Conservation (phyloP, 176 grass and related monocot genomes). For the Chloris gayana region DNA sequence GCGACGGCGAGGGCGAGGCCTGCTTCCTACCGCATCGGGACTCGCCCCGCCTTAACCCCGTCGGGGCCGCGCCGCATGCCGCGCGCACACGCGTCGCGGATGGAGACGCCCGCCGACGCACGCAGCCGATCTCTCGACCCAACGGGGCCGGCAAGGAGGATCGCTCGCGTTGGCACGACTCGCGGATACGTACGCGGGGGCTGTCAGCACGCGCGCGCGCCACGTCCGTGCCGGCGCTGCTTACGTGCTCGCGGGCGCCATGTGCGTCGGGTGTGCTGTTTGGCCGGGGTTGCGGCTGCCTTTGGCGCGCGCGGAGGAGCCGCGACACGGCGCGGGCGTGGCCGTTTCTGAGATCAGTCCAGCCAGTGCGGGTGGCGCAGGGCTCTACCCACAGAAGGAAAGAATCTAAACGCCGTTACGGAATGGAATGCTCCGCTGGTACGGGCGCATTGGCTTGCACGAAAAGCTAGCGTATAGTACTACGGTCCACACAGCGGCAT, state of each 20-base stretch:
- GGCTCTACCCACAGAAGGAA: too few relatives aligned
- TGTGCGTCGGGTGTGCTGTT: neutral
- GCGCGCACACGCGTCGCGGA: slow-evolving; percentile 17
- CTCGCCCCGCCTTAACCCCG: neutral
- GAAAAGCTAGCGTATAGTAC: too few relatives aligned
- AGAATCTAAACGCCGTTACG: too few relatives aligned
- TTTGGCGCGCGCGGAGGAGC: neutral
- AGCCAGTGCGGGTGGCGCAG: too few relatives aligned
- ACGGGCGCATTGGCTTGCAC: too few relatives aligned
- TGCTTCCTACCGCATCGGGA: slow-evolving; percentile 56
- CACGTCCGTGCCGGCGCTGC: neutral
- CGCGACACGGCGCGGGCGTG: neutral
- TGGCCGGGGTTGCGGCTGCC: neutral
- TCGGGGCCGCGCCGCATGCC: too few relatives aligned
- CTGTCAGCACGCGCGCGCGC: neutral
- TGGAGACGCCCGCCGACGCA: neutral
- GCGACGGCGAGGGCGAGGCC: too few relatives aligned
- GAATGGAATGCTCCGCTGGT: too few relatives aligned
- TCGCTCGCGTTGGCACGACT: neutral
- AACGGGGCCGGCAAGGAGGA: neutral
- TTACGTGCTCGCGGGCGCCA: neutral
- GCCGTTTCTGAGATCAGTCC: too few relatives aligned
- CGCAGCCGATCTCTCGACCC: neutral
- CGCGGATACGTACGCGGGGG: too few relatives aligned
- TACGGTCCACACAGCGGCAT: too few relatives aligned